Percentiles rank a stretch among this genome's conserved stretches.
phyloP scores from a whole-genome alignment of 768 basidiomycete species.

The Tephrocybe sp. region DNA sequence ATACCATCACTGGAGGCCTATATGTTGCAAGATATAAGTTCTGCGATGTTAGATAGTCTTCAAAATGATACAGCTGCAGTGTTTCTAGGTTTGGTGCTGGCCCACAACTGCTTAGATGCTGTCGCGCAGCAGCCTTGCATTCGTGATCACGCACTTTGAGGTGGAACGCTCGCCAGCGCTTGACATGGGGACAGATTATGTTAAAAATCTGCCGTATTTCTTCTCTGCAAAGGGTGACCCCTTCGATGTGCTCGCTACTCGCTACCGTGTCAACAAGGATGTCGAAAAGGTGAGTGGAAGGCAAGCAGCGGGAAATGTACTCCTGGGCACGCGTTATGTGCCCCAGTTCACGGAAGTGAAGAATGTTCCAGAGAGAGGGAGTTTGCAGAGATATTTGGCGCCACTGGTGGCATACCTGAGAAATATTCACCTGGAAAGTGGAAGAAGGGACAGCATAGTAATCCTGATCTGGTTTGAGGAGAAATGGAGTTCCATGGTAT shows the following conservation, averaged over 20 bases:
- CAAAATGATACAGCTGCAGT: slow-evolving; percentile 64
- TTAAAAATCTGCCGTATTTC: slow-evolving; percentile 46
- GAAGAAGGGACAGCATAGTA: slow-evolving; percentile 37
- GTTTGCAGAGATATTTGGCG: slow-evolving; percentile 50
- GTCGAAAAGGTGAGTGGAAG: slow-evolving; percentile 34
- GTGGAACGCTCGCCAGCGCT: slow-evolving; percentile 56
- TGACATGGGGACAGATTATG: slow-evolving; percentile 43
- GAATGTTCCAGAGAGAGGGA: slow-evolving; percentile 50
- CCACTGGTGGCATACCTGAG: slow-evolving; percentile 60
- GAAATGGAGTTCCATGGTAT: slow-evolving; percentile 43
- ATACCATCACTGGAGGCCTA: slow-evolving; percentile 55
- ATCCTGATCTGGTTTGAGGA: slow-evolving; percentile 45
- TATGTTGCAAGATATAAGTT: slow-evolving; percentile 56
- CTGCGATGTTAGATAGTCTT: slow-evolving; percentile 49
- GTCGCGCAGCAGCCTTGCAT: slow-evolving; percentile 54
- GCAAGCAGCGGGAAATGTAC: slow-evolving; percentile 38
- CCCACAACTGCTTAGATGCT: slow-evolving; percentile 47
- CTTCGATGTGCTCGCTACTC: slow-evolving; percentile 42
- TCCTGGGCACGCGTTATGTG: slow-evolving; percentile 46
- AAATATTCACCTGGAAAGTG: slow-evolving; percentile 52
- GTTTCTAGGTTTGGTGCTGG: slow-evolving; percentile 55
- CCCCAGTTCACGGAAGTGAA: slow-evolving; percentile 49
- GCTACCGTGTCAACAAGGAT: slow-evolving; percentile 59
- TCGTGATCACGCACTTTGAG: slow-evolving; percentile 57
- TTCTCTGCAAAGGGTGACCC: slow-evolving; percentile 48